These are phyloP conservation scores for Oxytropis ochrocephala DNA, from an alignment of 306 rosid genomes.

Conservation along the genomic window DNA sequence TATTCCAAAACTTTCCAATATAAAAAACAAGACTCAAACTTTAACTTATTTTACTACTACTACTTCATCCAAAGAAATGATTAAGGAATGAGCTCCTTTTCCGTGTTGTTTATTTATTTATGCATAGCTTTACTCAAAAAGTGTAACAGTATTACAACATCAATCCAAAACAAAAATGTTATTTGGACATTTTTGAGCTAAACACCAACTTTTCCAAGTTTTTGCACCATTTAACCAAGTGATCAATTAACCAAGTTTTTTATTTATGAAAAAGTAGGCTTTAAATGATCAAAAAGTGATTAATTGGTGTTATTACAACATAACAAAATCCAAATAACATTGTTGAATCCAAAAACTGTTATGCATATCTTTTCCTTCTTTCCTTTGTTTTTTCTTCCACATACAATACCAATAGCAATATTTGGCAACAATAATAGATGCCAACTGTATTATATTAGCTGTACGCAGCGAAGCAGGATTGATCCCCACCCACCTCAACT, in stretches of 20 bases:
- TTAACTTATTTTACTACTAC: background rate
- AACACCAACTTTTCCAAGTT: too few species aligned
- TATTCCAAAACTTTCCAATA: conserved; percentile 23
- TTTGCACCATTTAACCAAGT: too few species aligned
- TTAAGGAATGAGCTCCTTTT: conserved; percentile 19
- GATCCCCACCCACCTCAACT: conserved; percentile 22
- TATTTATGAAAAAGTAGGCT: too few species aligned
- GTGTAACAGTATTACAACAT: background rate
- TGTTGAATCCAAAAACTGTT: background rate
- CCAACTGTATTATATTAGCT: conserved; percentile 36
- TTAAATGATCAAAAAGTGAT: too few species aligned
- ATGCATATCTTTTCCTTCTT: background rate
- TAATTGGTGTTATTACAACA: too few species aligned
- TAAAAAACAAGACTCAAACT: background rate
- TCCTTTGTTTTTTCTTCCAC: conserved; percentile 11
- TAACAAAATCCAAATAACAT: too few species aligned
- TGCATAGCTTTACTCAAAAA: conserved; percentile 21
- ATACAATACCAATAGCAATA: background rate
- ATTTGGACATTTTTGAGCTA: too few species aligned
- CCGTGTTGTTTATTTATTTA: background rate
- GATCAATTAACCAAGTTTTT: too few species aligned
- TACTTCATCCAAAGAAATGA: conserved; percentile 4
- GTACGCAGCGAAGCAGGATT: conserved; percentile 16
- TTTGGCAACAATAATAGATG: conserved; percentile 11
- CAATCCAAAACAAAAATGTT: background rate